phyloP scores from a whole-genome alignment of 495 filamentous ascomycete genomes.

The Daldinia decipiens region DNA sequence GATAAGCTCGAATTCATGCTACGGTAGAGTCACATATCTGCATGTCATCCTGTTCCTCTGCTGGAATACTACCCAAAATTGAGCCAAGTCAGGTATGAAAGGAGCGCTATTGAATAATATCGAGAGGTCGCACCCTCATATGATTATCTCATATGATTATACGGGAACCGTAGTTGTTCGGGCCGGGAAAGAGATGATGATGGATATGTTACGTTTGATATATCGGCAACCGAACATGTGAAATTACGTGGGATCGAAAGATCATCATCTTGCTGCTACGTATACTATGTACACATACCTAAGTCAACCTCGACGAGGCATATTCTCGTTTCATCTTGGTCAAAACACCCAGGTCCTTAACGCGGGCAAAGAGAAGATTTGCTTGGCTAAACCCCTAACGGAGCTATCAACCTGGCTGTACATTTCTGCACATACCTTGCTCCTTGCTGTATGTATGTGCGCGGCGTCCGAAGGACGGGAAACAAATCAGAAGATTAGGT shows the following conservation, averaged over 20 bases:
- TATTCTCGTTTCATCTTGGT: slow-evolving; percentile 7
- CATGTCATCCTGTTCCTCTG: slow-evolving; percentile 36
- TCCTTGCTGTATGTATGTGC: background rate
- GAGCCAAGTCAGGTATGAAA: slow-evolving; percentile 7
- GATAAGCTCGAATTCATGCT: background rate
- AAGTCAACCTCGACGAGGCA: slow-evolving; percentile 11
- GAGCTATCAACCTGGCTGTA: slow-evolving; percentile 1
- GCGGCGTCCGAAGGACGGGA: slow-evolving; percentile 22
- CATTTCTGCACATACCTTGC: no score
- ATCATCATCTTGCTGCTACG: slow-evolving; percentile 1
- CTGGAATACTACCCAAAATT: slow-evolving; percentile 18
- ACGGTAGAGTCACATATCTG: slow-evolving; percentile 25
- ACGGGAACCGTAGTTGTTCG: background rate
- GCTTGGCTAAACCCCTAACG: slow-evolving; percentile 1
- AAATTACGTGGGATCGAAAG: slow-evolving; percentile 13
- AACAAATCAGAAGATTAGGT: slow-evolving; percentile 30
- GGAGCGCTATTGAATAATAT: slow-evolving; percentile 12
- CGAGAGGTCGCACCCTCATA: slow-evolving; percentile 14
- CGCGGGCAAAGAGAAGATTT: slow-evolving; percentile 4
- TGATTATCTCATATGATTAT: slow-evolving; percentile 1
- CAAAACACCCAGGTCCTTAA: background rate
- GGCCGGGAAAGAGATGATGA: background rate
- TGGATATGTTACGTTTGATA: background rate
- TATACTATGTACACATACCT: no score
- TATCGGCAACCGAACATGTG: background rate